Conservation (phyloP, 2,329 filamentous ascomycete genomes). For the Chaetomiaceae sp. region DNA sequence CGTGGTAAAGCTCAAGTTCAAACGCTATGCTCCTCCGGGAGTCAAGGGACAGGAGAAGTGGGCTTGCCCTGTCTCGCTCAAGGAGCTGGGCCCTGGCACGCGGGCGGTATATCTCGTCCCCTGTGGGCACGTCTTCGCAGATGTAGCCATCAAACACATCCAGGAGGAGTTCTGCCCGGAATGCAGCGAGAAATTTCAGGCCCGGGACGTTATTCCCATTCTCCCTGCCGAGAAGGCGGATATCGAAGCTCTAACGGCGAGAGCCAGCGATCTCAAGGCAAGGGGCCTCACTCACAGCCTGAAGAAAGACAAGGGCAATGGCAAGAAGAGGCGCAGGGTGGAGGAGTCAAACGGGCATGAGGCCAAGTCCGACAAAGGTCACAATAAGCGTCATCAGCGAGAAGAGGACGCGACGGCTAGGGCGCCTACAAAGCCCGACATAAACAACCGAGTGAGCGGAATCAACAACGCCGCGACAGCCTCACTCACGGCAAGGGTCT, state of each 20-base stretch:
- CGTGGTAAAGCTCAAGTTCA: conserved; percentile 79
- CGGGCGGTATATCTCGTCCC: conserved; percentile 88
- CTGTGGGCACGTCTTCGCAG: conserved; percentile 91
- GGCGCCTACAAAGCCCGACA: conserved; percentile 23
- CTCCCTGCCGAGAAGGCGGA: conserved; percentile 68
- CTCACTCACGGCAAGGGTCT: conserved; percentile 75
- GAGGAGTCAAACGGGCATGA: conserved; percentile 40
- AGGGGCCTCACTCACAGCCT: conserved; percentile 77
- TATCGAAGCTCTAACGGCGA: conserved; percentile 58
- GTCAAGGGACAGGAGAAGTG: conserved; percentile 53
- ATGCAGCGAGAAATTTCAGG: conserved; percentile 68
- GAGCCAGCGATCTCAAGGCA: conserved; percentile 64
- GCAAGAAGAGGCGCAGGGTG: conserved; percentile 71
- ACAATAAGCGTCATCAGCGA: conserved; percentile 38
- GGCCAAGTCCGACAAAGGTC: conserved; percentile 33
- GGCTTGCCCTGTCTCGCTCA: conserved; percentile 83
- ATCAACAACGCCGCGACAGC: conserved; percentile 90
- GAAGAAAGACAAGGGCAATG: conserved; percentile 66
- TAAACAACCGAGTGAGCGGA: conserved; percentile 43
- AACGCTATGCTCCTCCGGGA: conserved; percentile 34
- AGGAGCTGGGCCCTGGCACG: conserved; percentile 72
- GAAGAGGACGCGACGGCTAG: conserved; percentile 30
- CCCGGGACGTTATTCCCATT: conserved; percentile 77
- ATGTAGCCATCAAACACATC: conserved; percentile 80
- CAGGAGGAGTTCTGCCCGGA: conserved; percentile 58